phyloP scores from a whole-genome alignment of 805 yeast species.

The Wickerhamomyces bisporus region DNA sequence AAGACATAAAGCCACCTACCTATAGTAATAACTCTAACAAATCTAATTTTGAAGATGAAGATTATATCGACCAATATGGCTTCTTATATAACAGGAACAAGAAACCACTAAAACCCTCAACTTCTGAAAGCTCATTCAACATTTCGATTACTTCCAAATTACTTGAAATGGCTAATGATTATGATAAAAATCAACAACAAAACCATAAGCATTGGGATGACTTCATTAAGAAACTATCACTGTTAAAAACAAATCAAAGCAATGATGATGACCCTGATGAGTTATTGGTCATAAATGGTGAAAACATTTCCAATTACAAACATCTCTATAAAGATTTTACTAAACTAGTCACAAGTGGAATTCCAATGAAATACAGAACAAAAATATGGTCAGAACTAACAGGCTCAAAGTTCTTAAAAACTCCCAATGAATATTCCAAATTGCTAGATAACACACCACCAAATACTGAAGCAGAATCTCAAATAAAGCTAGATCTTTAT shows the following conservation, averaged over 20 bases:
- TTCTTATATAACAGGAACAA: slow-evolving; percentile 35
- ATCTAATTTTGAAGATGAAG: slow-evolving; percentile 3
- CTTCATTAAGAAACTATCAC: slow-evolving; percentile 31
- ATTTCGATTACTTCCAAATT: slow-evolving; percentile 12
- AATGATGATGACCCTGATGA: slow-evolving; percentile 22
- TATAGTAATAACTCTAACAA: neutral
- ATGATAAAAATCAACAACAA: slow-evolving; percentile 37
- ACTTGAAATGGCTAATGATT: slow-evolving; percentile 31
- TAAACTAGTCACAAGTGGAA: slow-evolving; percentile 38
- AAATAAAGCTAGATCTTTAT: slow-evolving; percentile 47
- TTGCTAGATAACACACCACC: slow-evolving; percentile 20
- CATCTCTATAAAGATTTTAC: slow-evolving; percentile 26
- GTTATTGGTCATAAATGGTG: slow-evolving; percentile 36
- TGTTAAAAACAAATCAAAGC: slow-evolving; percentile 20
- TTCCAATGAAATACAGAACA: slow-evolving; percentile 43
- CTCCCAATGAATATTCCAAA: slow-evolving; percentile 43
- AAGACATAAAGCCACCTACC: slow-evolving; percentile 28
- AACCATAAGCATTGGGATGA: slow-evolving; percentile 42
- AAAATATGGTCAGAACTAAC: slow-evolving; percentile 50
- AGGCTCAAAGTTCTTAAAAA: slow-evolving; percentile 38
- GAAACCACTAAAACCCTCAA: neutral
- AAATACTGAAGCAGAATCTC: slow-evolving; percentile 35
- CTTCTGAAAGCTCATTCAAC: neutral
- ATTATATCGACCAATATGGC: slow-evolving; percentile 44
- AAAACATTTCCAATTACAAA: slow-evolving; percentile 24